Percentiles rank a stretch among this genome's conserved stretches.
These are phyloP conservation scores for Exophiala spinifera DNA, from an alignment of 2,329 filamentous ascomycete genomes.

Conservation along the genomic window DNA sequence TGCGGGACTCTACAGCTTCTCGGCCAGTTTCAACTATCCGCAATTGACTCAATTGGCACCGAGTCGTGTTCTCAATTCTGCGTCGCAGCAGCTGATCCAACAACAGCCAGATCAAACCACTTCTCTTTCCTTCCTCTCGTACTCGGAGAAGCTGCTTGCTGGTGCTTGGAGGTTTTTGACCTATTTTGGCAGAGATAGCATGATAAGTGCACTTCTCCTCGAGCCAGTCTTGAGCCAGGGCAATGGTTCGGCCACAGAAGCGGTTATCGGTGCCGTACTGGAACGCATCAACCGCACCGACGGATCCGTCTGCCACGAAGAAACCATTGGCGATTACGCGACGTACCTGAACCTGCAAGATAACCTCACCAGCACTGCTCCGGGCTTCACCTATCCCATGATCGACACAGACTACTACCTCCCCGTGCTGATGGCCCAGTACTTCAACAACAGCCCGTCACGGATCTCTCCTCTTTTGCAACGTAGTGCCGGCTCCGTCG, in stretches of 20 bases:
- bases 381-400: constrained; percentile 59
- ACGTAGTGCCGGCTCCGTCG: constrained; percentile 46
- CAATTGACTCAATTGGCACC: constrained; percentile 56
- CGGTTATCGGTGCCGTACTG: constrained; percentile 58
- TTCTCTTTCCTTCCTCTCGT: constrained; percentile 62
- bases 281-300: constrained; percentile 60
- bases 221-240: constrained; percentile 58
- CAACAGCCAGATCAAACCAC: constrained; percentile 48
- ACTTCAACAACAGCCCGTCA: constrained; percentile 51
- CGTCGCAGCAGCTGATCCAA: constrained; percentile 46
- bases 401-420: constrained; percentile 63
- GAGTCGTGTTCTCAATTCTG: constrained; percentile 49
- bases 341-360: constrained; percentile 57
- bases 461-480: constrained; percentile 39
- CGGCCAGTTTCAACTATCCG: constrained; percentile 60
- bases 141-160: constrained; percentile 60
- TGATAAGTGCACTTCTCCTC: constrained; percentile 59
- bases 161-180: constrained; percentile 66
- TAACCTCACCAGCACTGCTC: constrained; percentile 51
- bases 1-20: constrained; percentile 56
- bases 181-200: constrained; percentile 65
- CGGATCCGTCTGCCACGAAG: constrained; percentile 62
- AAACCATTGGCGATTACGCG: constrained; percentile 64
- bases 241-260: constrained; percentile 56
- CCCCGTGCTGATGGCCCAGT: constrained; percentile 56